phyloP scores from a whole-genome alignment of 2,329 filamentous ascomycete genomes.

The Fusarium sp. region DNA sequence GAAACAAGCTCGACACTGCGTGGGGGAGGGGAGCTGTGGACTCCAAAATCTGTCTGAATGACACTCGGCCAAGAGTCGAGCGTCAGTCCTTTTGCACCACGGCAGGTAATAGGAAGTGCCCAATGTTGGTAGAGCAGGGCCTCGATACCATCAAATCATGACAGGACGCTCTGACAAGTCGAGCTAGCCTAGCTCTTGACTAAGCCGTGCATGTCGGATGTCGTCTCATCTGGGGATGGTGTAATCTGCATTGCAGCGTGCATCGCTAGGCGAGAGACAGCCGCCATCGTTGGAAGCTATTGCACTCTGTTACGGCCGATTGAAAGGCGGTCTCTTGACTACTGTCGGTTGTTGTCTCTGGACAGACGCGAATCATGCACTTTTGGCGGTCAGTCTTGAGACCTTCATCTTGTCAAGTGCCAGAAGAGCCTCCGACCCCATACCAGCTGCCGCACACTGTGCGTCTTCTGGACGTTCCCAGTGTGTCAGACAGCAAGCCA shows the following conservation, averaged over 20 bases:
- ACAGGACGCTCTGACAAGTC: slow-evolving; percentile 32
- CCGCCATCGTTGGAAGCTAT: slow-evolving; percentile 28
- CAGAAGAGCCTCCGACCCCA: neutral
- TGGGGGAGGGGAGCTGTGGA: slow-evolving; percentile 8
- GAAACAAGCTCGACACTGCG: slow-evolving; percentile 23
- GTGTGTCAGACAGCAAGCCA: slow-evolving; percentile 34
- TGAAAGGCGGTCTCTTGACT: slow-evolving; percentile 22
- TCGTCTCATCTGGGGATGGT: slow-evolving; percentile 29
- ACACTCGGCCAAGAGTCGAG: neutral
- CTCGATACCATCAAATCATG: slow-evolving; percentile 10
- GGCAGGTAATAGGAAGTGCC: neutral
- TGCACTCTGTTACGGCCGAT: neutral
- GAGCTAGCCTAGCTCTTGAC: slow-evolving; percentile 14
- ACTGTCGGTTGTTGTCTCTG: neutral
- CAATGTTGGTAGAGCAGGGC: slow-evolving; percentile 15
- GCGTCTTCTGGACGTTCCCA: slow-evolving; percentile 13
- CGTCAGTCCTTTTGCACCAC: neutral
- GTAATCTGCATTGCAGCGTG: slow-evolving; percentile 18
- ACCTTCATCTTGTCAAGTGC: slow-evolving; percentile 27
- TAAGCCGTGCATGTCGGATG: slow-evolving; percentile 23
- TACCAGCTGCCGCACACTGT: slow-evolving; percentile 11
- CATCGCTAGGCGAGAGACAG: slow-evolving; percentile 22
- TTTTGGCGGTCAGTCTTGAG: slow-evolving; percentile 12
- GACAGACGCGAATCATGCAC: slow-evolving; percentile 12
- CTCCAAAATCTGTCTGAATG: too few species aligned